Evolutionary conservation across 768 basidiomycete genomes (phyloP), one percentile per base, ranked within the genome.

Genomic region (Megacollybia marginata): DNA sequence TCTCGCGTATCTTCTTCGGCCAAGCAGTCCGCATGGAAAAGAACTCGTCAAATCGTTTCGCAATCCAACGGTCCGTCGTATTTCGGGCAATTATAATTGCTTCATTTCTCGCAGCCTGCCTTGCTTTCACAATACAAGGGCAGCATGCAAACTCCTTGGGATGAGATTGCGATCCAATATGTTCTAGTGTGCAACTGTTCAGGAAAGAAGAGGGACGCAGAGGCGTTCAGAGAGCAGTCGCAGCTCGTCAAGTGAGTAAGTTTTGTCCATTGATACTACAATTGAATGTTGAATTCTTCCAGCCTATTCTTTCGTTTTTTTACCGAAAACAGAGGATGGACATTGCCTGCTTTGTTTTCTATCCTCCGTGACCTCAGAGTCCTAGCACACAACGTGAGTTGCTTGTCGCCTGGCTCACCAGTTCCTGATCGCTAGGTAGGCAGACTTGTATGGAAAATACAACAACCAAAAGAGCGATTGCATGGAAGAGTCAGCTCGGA

Each of bases 401-500:
- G 32, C 31, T n/a, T 5, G 18, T 19, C 48, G 8, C 33, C 23
- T 11, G 46, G 35, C 44, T 54, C 13, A 36, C 23, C 7, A 15
- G 43, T 46, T 38, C 0, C 32, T 32, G 48, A 31, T 20, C 33
- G 36, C 28, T 15, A 48, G 9, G 19, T 54, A 86, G 83, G 82
- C 84, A 42, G 84, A 86, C 56, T 63, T 74, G 16, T 74, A 83
- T 52, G 79, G 79, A 32, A 76, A 72, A 63, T 70, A 75, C 45
- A 75, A 79, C 53, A 67, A 67, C 45, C 73, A 83, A 54, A 76
- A 69, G 53, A 78, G 71, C 58, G 79, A 84, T 55, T 76, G 76
- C 57, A 85, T 92, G 79, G 92, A 96, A 57, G 90, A 92, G 57
- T 84, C 90, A 4, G 91, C 94, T 0, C 72, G 92, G 42, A 78